phyloP scores from a whole-genome alignment of 2,329 filamentous ascomycete genomes.

The Calonectria hawksworthii region DNA sequence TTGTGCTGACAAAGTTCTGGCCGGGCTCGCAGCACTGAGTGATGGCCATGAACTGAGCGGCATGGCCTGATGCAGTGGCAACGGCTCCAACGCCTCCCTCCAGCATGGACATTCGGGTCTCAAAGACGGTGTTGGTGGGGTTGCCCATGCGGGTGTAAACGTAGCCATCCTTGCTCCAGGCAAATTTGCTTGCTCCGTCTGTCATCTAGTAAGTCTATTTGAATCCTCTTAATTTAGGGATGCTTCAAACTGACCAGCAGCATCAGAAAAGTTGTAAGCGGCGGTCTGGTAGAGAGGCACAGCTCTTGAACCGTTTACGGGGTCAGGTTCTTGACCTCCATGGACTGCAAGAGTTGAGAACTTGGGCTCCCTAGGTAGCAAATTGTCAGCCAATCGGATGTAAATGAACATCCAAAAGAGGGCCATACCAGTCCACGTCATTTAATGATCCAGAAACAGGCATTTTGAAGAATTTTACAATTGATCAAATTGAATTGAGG shows the following conservation, averaged over 20 bases:
- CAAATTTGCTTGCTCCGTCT: conserved; percentile 78
- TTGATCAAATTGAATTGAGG: background rate
- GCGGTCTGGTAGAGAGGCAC: conserved; percentile 82
- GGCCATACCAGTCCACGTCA: conserved; percentile 2
- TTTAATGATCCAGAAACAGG: conserved; percentile 6
- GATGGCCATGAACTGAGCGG: conserved; percentile 84
- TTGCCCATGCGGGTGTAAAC: conserved; percentile 98
- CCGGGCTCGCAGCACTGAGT: conserved; percentile 84
- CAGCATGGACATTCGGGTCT: conserved; percentile 64
- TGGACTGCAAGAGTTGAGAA: conserved; percentile 90
- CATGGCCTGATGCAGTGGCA: conserved; percentile 4
- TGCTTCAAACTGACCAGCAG: conserved; percentile 62
- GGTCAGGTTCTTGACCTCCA: conserved; percentile 82
- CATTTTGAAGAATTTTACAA: background rate
- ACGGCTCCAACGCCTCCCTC: conserved; percentile 3
- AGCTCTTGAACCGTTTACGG: conserved; percentile 85
- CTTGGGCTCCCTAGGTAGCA: conserved; percentile 50
- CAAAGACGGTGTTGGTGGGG: conserved; percentile 93
- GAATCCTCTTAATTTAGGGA: too few species aligned
- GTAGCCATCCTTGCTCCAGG: conserved; percentile 93
- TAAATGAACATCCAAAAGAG: background rate
- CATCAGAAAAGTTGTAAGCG: conserved; percentile 93
- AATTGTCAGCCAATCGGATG: background rate
- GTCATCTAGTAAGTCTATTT: background rate
- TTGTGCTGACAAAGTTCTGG: conserved; percentile 92